Base-by-base conservation (phyloP, 2,329 filamentous ascomycete species). In the Ramularia endophylla region DNA sequence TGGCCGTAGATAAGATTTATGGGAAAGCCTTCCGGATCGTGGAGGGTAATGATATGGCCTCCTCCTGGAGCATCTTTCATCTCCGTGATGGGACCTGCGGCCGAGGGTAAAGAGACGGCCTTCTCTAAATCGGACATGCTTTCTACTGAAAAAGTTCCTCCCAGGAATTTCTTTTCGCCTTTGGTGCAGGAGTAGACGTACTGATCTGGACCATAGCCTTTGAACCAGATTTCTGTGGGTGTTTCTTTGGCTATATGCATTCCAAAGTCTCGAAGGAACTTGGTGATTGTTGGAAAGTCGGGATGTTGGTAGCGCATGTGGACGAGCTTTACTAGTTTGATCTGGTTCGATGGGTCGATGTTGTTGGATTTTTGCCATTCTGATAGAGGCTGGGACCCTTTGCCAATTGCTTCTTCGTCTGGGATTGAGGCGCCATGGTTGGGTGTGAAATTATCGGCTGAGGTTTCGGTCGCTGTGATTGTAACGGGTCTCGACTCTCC, bases 291-390 rank as follows among this genome's bases (percentile, higher is more conserved):
- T 16, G 65, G 59, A 3, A 76, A 57, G 42, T 75, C 66, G 0
- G 71, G 68, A 47, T 75, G 73, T 44, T 74, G 71, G 51, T 77
- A 77, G 1, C 72, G 65, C 71, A 75, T 74, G 44, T 76, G 72
- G 2, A 65, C 64, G 4, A 75, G 46, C 42, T 69, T 70, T 5
- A 63, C 66, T 15, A 77, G 55, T 42, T 67, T 64, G 48, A 75
- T 65, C 45, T 74, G 71, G 20, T 64, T 58, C 34, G 60, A 47
- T 12, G 54, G 51, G 45, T 73, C 64, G 55, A 75, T 72, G 29
- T 57, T 57, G 25, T 60, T 53, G 25, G 54, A 50, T 16, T 56
- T 41, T 38, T 66, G 65, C 66, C 66, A 70, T 51, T 60, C 49
- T 8, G 55, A 52, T 8, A 68, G 53, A 6, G 60, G 50, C 40